Evolutionary conservation across 768 basidiomycete genomes (phyloP), one percentile per base, ranked within the genome.

Genomic region (Mycena sanguinolenta): DNA sequence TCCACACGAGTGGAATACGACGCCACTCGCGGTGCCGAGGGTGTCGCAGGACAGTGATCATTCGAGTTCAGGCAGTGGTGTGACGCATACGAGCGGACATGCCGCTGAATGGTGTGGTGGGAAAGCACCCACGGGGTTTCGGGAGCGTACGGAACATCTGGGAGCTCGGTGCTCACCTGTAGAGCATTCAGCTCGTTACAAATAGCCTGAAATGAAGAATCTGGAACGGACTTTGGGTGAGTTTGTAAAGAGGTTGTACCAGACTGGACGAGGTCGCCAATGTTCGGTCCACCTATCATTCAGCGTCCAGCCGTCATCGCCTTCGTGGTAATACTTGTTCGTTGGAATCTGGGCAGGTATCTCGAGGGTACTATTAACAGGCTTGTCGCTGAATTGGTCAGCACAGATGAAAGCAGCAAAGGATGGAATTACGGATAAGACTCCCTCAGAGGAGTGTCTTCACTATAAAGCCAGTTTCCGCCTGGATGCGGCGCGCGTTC

Each of bases 401-500:
- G 49, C 32, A 21, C 32, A 3, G 25, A 12, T n/a, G 13, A 50
- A 39, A 39, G 4, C 32, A 23, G 23, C 32, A 34, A 38, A 27
- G 23, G 4, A 16, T 14, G n/a, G 21, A 9, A 60, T 66, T 34
- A 70, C 72, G 69, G 72, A 67, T 73, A 73, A 14, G 72, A 39
- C 42, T 73, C 72, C 36, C 72, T 34, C 3, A 70, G 55, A 12
- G 75, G 74, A n/a, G 62, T 66, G 27, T 76, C 74, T 19, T 71
- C 70, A 21, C 73, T 75, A 54, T 75, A 74, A 57, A 65, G 69
- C 75, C 75, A 75, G 65, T 73, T 75, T 8, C 75, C 75, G 4
- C 75, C 73, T 1, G 75, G 75, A 21, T 54, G 60, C 3, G 69
- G 72, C 7, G 71, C 65, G 19, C 66, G 62, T 17, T 73, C 71